A percentile compares a stretch with the other conserved stretches of the same genome.
phyloP scores from a whole-genome alignment of 306 rosid species.

The Prunus mume region DNA sequence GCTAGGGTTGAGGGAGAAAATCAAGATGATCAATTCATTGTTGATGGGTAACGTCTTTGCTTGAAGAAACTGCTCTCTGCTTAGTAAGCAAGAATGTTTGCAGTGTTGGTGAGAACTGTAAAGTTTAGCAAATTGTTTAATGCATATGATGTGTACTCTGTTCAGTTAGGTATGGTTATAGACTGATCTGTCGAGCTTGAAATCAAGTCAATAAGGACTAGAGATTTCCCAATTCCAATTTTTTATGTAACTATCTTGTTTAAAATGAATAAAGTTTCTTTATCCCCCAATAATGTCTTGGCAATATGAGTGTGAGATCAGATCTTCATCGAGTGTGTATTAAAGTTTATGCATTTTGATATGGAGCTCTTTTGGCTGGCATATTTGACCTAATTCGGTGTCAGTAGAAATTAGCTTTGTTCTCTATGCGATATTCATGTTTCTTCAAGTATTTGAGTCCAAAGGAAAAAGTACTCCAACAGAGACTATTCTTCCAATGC shows the following conservation, averaged over 20 bases:
- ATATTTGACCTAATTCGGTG: not conserved
- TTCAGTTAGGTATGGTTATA: constrained; percentile 44
- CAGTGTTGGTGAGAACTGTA: constrained; percentile 29
- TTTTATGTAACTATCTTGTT: constrained; percentile 44
- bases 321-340: not conserved
- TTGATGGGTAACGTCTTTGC: constrained; percentile 57
- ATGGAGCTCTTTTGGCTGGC: not conserved
- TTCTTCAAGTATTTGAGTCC: not conserved
- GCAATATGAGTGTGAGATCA: not conserved
- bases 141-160: constrained; percentile 40
- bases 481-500: not conserved
- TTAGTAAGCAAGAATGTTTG: constrained; percentile 24
- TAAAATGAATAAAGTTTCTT: constrained; percentile 14
- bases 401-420: not conserved
- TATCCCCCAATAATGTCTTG: not conserved
- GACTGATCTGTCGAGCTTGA: constrained; percentile 33
- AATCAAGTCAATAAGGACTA: constrained; percentile 22
- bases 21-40: constrained; percentile 93
- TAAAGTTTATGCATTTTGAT: not conserved
- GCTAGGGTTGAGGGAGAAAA: constrained; percentile 88
- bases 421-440: not conserved
- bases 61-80: constrained; percentile 18
- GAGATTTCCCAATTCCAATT: constrained; percentile 18
- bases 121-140: constrained; percentile 53
- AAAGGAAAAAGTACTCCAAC: not conserved